Evolutionary conservation across 768 basidiomycete genomes (phyloP).

Genomic region (Leccinum longicurvipes): DNA sequence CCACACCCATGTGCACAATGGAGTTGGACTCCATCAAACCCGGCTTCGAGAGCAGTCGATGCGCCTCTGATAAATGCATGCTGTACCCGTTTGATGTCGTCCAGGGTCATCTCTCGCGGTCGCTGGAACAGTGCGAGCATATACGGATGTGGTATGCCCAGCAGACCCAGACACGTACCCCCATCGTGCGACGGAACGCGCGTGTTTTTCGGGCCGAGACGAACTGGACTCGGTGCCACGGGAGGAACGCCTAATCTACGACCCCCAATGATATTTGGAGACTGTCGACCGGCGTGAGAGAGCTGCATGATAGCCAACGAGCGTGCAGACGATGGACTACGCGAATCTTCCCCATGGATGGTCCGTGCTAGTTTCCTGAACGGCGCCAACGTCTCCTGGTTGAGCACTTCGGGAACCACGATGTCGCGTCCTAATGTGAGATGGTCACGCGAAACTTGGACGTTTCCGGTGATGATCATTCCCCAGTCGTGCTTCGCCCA

Average conservation of each 20-base stretch:
- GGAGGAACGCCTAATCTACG: conserved; percentile 59
- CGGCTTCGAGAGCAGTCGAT: conserved; percentile 54
- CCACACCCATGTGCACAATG: conserved; percentile 86
- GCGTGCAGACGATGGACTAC: conserved; percentile 3
- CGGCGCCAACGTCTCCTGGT: conserved; percentile 42
- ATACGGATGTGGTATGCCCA: conserved; percentile 19
- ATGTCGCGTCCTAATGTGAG: conserved; percentile 72
- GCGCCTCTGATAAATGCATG: conserved; percentile 68
- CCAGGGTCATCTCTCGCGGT: conserved; percentile 54
- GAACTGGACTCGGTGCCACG: conserved; percentile 66
- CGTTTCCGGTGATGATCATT: conserved; percentile 85
- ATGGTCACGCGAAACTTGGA: conserved; percentile 63
- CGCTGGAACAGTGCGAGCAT: conserved; percentile 55
- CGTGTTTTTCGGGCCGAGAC: conserved; percentile 37
- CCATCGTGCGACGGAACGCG: conserved; percentile 6
- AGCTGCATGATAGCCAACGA: conserved; percentile 75
- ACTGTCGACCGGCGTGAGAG: conserved; percentile 82
- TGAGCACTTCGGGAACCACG: conserved; percentile 47
- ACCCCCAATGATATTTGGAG: conserved; percentile 66
- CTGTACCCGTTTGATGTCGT: conserved; percentile 61
- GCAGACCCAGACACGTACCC: neutral
- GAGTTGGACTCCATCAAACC: conserved; percentile 85
- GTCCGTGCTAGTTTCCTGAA: conserved; percentile 48
- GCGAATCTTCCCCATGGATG: conserved; percentile 41
- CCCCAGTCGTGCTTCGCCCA: conserved; percentile 85